Base-by-base conservation (phyloP, 768 basidiomycete species). In the Mycena rosella region DNA sequence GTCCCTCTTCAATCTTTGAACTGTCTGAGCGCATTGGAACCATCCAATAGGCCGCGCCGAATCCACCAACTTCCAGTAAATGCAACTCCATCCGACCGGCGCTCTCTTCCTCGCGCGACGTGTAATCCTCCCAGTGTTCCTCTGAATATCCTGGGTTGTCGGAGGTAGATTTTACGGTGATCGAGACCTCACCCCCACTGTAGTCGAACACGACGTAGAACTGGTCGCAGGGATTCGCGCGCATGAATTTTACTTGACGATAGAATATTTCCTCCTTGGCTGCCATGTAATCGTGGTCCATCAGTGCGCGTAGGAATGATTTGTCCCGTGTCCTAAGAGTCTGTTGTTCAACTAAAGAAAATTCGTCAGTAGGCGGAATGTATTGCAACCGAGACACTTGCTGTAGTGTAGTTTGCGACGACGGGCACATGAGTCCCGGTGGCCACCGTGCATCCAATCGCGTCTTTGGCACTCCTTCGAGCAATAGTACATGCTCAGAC, bases 401-500 rank as follows among this genome's bases (percentile, higher is more conserved):
- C 51, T 14, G 17, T 38, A 11, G 40, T 40, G 55, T 2, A 22
- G 17, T 29, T n/a, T 29, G 6, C 55, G 55, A 30, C n/a, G 55
- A 8, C 40, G 2, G 11, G 18, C 8, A 17, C 55, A 57, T 8
- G 9, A 42, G 7, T 29, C 26, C 9, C 55, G 55, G 40, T 57
- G 55, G 18, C n/a, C 29, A 30, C 55, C 40, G 0, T 30, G 11
- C 2, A 11, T 11, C 55, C 55, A 57, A 22, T 57, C 55, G 27
- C 27, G 38, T 4, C 1, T 30, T 15, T 57, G 55, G 13, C 55
- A 57, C 6, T 27, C n/a, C 27, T 29, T 57, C 10, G 55, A 57
- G 29, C 55, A 57, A 44, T 57, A 57, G 40, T 57, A 17, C 55
- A 44, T 17, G 9, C 15, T 44, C 26, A 42, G 17, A 15, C 55